Percentiles rank a stretch among this genome's conserved stretches.
Conservation (phyloP, 352 stramenopile genomes). For the Stramenopiles sp. region DNA sequence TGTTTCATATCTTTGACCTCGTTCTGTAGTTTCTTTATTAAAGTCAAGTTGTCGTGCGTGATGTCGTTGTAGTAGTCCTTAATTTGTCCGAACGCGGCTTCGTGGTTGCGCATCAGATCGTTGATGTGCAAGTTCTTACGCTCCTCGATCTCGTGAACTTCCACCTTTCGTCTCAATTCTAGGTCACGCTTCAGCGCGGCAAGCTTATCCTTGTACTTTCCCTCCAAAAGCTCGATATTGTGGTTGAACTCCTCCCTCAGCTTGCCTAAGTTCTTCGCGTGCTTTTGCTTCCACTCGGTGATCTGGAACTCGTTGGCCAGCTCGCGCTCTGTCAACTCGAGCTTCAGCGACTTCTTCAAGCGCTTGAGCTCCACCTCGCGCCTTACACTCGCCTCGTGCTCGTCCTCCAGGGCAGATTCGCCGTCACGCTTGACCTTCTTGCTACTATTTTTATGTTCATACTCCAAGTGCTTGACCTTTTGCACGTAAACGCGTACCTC, state of each 20-base stretch:
- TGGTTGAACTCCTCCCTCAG: slow-evolving; percentile 66
- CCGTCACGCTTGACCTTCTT: slow-evolving; percentile 51
- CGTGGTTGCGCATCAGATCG: slow-evolving; percentile 77
- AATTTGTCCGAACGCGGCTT: slow-evolving; percentile 73
- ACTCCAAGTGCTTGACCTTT: slow-evolving; percentile 82
- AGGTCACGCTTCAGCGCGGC: slow-evolving; percentile 51
- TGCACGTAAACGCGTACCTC: slow-evolving; percentile 74
- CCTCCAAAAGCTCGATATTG: slow-evolving; percentile 46
- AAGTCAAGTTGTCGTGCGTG: slow-evolving; percentile 68
- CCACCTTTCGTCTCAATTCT: slow-evolving; percentile 65
- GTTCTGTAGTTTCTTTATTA: slow-evolving; percentile 70
- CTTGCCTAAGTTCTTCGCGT: slow-evolving; percentile 75
- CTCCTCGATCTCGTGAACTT: slow-evolving; percentile 77
- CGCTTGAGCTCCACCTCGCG: slow-evolving; percentile 40
- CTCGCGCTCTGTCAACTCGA: slow-evolving; percentile 54
- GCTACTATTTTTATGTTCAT: slow-evolving; percentile 78
- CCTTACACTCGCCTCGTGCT: slow-evolving; percentile 42
- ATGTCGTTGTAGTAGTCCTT: slow-evolving; percentile 90
- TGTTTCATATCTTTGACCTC: slow-evolving; percentile 76
- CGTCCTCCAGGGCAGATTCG: slow-evolving; percentile 42
- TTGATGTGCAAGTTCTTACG: slow-evolving; percentile 85
- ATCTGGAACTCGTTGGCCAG: slow-evolving; percentile 63
- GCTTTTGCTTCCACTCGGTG: slow-evolving; percentile 59
- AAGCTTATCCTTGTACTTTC: slow-evolving; percentile 43
- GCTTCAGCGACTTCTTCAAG: slow-evolving; percentile 44